Percentiles rank a stretch among this genome's conserved stretches.
phyloP scores from a whole-genome alignment of 2,329 filamentous ascomycete species.

The Didymellaceae sp. region DNA sequence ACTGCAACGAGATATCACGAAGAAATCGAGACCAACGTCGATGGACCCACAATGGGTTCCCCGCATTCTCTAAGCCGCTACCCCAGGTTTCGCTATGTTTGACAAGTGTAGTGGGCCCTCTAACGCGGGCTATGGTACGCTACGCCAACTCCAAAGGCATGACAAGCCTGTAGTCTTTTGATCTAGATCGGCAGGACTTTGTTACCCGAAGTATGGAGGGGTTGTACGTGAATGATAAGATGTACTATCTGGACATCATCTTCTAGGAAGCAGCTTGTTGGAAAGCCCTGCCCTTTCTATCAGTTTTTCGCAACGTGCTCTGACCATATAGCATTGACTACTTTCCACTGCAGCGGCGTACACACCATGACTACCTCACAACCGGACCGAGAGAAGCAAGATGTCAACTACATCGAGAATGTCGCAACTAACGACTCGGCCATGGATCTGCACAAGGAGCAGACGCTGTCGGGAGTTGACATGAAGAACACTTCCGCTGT shows the following conservation, averaged over 20 bases:
- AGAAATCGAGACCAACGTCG: constrained; percentile 13
- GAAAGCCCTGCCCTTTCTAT: background rate
- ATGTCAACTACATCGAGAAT: constrained; percentile 34
- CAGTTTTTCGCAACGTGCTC: no score
- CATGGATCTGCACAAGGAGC: constrained; percentile 33
- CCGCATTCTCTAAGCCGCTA: constrained; percentile 32
- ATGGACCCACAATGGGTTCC: constrained; percentile 22
- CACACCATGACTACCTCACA: constrained; percentile 25
- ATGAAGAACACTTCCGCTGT: constrained; percentile 44
- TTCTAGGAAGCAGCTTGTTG: background rate
- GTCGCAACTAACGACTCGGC: constrained; percentile 28
- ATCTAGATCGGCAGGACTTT: constrained; percentile 17
- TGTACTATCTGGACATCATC: constrained; percentile 2
- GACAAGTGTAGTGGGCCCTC: constrained; percentile 15
- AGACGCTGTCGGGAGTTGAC: constrained; percentile 42
- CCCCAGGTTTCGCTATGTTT: constrained; percentile 28
- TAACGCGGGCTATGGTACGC: constrained; percentile 3
- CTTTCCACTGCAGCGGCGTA: background rate
- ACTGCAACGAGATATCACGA: constrained; percentile 1
- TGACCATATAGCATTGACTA: background rate
- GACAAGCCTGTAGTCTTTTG: background rate
- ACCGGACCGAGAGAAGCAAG: constrained; percentile 33
- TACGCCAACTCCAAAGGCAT: background rate
- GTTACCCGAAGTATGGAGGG: constrained; percentile 13
- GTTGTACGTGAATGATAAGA: background rate